Conservation (phyloP, 2,329 filamentous ascomycete genomes). For the Clarireedia paspali region DNA sequence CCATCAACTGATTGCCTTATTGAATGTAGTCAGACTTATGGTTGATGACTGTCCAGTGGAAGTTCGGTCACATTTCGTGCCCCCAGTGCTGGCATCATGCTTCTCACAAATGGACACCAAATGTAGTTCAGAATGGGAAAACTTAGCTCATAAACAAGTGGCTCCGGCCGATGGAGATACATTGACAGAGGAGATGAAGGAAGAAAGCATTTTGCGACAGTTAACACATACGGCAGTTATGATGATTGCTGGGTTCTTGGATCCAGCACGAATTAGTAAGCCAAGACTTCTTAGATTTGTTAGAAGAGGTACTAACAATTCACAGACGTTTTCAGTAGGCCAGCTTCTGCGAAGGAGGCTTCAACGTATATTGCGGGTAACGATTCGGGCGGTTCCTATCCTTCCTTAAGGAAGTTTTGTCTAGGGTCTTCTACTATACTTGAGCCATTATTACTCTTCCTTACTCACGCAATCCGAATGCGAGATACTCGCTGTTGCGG, state of each 20-base stretch:
- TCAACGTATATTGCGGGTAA: conserved; percentile 20
- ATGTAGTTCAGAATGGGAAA: conserved; percentile 79
- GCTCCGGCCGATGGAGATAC: conserved; percentile 64
- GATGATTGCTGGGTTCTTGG: conserved; percentile 83
- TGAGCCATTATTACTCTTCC: conserved; percentile 85
- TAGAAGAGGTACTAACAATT: conserved; percentile 14
- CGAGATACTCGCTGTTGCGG: conserved; percentile 82
- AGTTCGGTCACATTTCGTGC: conserved; percentile 71
- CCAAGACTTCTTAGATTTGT: conserved; percentile 8
- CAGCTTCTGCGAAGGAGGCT: conserved; percentile 22
- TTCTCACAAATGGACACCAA: conserved; percentile 85
- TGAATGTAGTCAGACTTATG: conserved; percentile 80
- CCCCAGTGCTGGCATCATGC: conserved; percentile 71
- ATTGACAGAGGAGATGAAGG: conserved; percentile 94
- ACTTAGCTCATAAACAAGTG: conserved; percentile 56
- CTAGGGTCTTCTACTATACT: conserved; percentile 70
- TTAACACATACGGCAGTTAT: conserved; percentile 88
- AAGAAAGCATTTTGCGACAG: conserved; percentile 88
- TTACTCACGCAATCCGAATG: conserved; percentile 83
- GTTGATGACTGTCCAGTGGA: conserved; percentile 87
- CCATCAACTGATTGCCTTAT: conserved; percentile 87
- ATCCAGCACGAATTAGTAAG: conserved; percentile 61
- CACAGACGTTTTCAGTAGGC: not conserved
- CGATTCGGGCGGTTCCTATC: conserved; percentile 25
- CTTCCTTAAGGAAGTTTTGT: conserved; percentile 72